phyloP scores from a whole-genome alignment of 495 filamentous ascomycete species.

The Talaromyces thailandensis region DNA sequence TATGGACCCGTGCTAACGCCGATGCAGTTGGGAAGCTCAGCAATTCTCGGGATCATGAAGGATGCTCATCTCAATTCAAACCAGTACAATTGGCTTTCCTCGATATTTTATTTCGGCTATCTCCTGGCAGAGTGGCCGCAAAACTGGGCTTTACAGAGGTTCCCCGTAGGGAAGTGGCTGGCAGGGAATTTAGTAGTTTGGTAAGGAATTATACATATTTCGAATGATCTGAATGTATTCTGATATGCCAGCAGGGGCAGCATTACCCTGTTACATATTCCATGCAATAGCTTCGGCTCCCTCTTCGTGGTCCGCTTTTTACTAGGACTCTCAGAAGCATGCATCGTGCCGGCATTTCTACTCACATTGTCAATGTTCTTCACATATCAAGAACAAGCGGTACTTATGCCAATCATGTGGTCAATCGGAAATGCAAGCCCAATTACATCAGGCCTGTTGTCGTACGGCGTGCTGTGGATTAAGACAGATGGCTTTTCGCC shows the following conservation, averaged over 20 bases:
- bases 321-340: conserved; percentile 30
- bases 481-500: conserved; percentile 27
- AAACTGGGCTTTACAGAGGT: conserved; percentile 31
- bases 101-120: conserved; percentile 49
- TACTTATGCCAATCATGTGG: conserved; percentile 36
- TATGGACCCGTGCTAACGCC: neutral
- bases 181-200: conserved; percentile 28
- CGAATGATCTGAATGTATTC: neutral
- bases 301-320: conserved; percentile 33
- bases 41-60: conserved; percentile 43
- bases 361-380: conserved; percentile 35
- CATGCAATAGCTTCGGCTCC: conserved; percentile 28
- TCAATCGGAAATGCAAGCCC: conserved; percentile 31
- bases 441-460: conserved; percentile 30
- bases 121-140: conserved; percentile 32
- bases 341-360: conserved; percentile 31
- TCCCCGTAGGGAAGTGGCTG: conserved; percentile 30
- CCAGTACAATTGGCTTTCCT: conserved; percentile 43
- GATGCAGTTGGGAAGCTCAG: conserved; percentile 29
- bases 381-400: conserved; percentile 32
- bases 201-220: conserved; percentile 14
- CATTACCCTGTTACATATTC: conserved; percentile 26
- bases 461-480: conserved; percentile 33
- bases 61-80: conserved; percentile 29
- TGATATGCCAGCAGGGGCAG: conserved; percentile 16